Percentiles rank a stretch among this genome's conserved stretches.
Conservation (phyloP, 495 filamentous ascomycete genomes). For the Tuber calosporum region DNA sequence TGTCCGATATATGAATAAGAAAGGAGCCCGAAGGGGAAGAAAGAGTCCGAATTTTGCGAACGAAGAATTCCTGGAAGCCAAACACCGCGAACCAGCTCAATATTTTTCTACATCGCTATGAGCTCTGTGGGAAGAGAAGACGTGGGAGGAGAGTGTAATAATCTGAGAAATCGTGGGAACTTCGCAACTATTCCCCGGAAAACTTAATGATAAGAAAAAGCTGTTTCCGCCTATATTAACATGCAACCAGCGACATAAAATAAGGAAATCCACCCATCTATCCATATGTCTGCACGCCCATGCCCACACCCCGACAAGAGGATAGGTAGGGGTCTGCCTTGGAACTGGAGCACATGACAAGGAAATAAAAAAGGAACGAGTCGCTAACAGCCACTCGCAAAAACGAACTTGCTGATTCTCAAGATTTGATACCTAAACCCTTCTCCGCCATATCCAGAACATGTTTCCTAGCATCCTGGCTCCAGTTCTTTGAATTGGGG, state of each 20-base stretch:
- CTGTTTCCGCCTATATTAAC: background rate
- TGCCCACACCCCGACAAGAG: background rate
- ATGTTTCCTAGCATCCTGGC: background rate
- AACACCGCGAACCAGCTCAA: too few relatives aligned
- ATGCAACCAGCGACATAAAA: background rate
- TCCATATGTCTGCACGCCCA: background rate
- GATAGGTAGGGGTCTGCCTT: background rate
- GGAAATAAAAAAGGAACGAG: background rate
- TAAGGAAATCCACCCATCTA: background rate
- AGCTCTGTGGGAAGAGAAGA: background rate
- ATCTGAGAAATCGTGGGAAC: background rate
- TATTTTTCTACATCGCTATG: background rate
- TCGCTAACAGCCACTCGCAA: background rate
- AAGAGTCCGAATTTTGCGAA: background rate
- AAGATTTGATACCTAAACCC: background rate
- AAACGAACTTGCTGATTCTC: background rate
- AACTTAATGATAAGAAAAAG: background rate
- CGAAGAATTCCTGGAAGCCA: background rate
- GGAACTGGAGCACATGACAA: background rate
- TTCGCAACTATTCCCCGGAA: background rate
- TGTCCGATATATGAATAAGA: background rate
- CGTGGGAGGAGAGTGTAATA: background rate
- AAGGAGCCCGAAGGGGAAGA: background rate
- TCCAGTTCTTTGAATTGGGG: background rate
- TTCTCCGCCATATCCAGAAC: background rate